Evolutionary conservation across 1,284 basidiomycete genomes (phyloP), one percentile per base, ranked within the genome.

Genomic region (Boletus subluridellus): DNA sequence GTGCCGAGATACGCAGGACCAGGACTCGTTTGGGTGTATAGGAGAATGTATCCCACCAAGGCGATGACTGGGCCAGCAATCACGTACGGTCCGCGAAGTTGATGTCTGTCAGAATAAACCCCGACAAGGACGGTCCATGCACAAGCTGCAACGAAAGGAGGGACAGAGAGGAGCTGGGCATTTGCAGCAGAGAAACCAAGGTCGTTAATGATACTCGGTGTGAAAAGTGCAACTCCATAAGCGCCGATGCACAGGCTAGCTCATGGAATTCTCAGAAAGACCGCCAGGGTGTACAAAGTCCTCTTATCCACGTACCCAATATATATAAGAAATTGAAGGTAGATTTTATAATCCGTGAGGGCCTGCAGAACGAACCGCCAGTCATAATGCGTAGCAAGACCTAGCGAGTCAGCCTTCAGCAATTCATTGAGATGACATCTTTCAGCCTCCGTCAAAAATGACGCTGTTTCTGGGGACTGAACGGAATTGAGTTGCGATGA

Each of bases 161-260:
- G 80, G 24, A 80, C 73, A 12, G 79, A 78, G 17, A 86, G 72
- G 17, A 87, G 75, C 62, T 87, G 82, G 4, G 85, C 83, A 41
- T 74, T 69, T 0, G 82, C 76, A 35, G 82, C 79, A 9, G 78
- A 75, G 73, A 77, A 87, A 7, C 84, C 83, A 7, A 85, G 73
- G 42, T 77, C 71, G 17, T 73, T 69, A 54, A 85, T 78, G 61
- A 85, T 83, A 1, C 78, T 82, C 1, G 82, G 83, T 0, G 76
- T 74, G 63, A 86, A 86, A 28, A 86, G 74, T 10, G 83, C 76
- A 59, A 85, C 78, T 15, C 80, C 79, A 64, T 85, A 85, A 35
- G 80, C 72, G 5, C 84, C 78, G 53, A 81, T 71, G 52, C 82
- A 68, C 42, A 80, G 58, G 28, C 80, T 74, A 52, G 15, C 12